Percentiles rank a stretch among this genome's conserved stretches.
Evolutionary conservation across 192 early-diverging fungal species (phyloP).

Genomic region (Entomortierella lignicola): DNA sequence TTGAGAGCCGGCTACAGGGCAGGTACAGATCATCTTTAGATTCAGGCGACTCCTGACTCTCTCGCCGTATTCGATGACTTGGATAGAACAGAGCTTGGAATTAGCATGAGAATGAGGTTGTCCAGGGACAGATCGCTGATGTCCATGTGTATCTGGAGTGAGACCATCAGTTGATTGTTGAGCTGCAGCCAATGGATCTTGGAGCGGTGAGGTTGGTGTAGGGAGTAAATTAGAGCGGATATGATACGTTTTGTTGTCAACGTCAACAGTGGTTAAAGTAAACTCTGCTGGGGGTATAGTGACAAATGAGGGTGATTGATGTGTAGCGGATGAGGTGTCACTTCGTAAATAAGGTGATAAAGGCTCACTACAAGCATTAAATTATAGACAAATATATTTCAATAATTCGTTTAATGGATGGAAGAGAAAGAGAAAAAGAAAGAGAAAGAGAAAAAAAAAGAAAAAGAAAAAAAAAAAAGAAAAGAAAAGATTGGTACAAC

Average conservation of each 20-base stretch:
- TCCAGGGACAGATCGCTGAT: conserved; percentile 6
- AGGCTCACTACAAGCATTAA: neutral
- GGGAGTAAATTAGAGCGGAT: conserved; percentile 49
- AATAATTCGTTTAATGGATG: too few relatives aligned
- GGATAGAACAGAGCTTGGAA: conserved; percentile 57
- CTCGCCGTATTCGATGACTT: conserved; percentile 65
- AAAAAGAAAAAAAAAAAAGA: neutral
- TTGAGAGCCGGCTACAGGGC: conserved; percentile 46
- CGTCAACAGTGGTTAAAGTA: conserved; percentile 47
- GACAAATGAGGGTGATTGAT: conserved; percentile 13
- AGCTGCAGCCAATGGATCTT: neutral
- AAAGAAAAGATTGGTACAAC: conserved; percentile 11
- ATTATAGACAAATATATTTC: neutral
- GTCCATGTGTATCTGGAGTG: neutral
- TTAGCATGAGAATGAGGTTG: conserved; percentile 59
- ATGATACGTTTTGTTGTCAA: conserved; percentile 56
- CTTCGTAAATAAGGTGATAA: conserved; percentile 2
- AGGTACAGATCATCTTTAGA: conserved; percentile 51
- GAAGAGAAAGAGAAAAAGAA: too few relatives aligned
- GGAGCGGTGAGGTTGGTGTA: conserved; percentile 28
- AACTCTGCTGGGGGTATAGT: conserved; percentile 44
- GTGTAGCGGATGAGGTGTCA: conserved; percentile 1
- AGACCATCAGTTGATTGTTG: neutral
- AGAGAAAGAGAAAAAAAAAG: neutral
- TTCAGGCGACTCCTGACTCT: conserved; percentile 44